Percentiles rank a stretch among this genome's conserved stretches.
Conservation (phyloP, 805 yeast genomes). For the Starmera dryadoides region DNA sequence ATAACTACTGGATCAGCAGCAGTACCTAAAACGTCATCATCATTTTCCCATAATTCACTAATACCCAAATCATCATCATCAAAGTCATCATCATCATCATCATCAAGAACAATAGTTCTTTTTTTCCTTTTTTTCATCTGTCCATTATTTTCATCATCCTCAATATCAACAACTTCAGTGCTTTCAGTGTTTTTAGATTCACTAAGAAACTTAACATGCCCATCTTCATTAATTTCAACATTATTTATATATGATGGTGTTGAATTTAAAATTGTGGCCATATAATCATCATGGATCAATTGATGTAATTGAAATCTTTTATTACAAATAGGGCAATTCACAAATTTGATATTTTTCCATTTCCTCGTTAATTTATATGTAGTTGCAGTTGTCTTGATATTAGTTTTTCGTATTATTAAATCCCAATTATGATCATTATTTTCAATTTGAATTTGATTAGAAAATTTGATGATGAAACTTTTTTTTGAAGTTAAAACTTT, state of each 20-base stretch:
- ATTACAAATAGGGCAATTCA: conserved; percentile 14
- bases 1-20: conserved; percentile 7
- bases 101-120: conserved; percentile 1
- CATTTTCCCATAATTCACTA: too few relatives aligned
- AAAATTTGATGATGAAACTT: background rate
- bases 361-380: conserved; percentile 6
- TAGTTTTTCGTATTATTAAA: background rate
- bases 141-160: background rate
- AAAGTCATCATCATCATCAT: too few relatives aligned
- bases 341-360: background rate
- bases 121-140: background rate
- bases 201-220: conserved; percentile 4
- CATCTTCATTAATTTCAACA: conserved; percentile 11
- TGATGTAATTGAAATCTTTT: conserved; percentile 6
- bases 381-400: background rate
- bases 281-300: conserved; percentile 15
- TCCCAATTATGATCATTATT: background rate
- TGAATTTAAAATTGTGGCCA: conserved; percentile 4
- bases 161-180: conserved; percentile 5
- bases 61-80: too few relatives aligned
- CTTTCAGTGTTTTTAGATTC: background rate
- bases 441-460: background rate
- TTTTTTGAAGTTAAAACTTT: background rate
- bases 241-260: conserved; percentile 1
- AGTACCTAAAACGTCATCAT: too few relatives aligned